These are phyloP conservation scores for Sistotremastrum niveocremeum DNA, from an alignment of 768 basidiomycete species.

Conservation along the genomic window DNA sequence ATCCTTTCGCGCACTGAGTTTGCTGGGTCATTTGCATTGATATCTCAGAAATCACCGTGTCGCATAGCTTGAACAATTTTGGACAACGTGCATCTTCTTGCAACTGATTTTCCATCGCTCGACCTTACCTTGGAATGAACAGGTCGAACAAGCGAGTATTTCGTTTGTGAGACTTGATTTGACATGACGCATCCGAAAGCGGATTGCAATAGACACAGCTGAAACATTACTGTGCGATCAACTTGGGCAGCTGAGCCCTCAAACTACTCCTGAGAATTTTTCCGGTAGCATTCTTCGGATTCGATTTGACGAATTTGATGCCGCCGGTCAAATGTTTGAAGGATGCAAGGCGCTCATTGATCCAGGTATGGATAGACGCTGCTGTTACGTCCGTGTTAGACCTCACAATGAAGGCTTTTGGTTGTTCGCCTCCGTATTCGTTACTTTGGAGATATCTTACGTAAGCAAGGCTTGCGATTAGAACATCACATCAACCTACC, in stretches of 20 bases:
- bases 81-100: no score
- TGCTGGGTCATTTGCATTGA: no score
- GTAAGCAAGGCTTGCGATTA: neutral
- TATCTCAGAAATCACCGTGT: no score
- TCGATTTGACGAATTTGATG: neutral
- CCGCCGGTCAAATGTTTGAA: neutral
- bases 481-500: neutral
- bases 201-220: no score
- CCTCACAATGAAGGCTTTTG: conserved; percentile 1
- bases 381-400: neutral
- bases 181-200: no score
- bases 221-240: neutral
- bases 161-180: no score
- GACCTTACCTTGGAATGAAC: no score
- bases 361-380: neutral
- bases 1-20: no score
- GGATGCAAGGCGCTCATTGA: neutral
- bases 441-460: neutral
- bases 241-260: neutral
- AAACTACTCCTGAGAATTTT: neutral
- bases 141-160: no score
- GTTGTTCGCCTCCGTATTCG: neutral
- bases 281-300: neutral
- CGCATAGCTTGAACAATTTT: no score
- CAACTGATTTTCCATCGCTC: no score